Conservation (phyloP, 495 filamentous ascomycete species). For the Penicillium fimorum region DNA sequence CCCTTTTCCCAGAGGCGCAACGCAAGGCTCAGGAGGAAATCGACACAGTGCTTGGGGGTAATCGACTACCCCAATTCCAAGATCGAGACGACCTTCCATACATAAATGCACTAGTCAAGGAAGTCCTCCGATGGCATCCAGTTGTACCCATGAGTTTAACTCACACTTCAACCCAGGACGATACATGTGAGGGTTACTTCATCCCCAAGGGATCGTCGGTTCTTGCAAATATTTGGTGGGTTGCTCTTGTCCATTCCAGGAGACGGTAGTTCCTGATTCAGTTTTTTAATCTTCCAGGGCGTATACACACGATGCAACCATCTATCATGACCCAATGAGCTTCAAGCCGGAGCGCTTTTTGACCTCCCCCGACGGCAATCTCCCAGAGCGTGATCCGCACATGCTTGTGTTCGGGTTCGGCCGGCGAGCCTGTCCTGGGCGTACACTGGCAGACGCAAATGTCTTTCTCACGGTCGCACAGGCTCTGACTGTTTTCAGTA, state of each 20-base stretch:
- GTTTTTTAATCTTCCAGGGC: slow-evolving; percentile 18
- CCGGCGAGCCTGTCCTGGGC: slow-evolving; percentile 40
- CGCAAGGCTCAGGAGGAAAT: slow-evolving; percentile 56
- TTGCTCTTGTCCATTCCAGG: background rate
- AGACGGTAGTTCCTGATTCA: background rate
- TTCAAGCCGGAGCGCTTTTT: slow-evolving; percentile 41
- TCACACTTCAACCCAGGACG: slow-evolving; percentile 53
- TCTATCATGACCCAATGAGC: slow-evolving; percentile 19
- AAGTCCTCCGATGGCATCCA: slow-evolving; percentile 45
- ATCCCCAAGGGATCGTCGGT: slow-evolving; percentile 51
- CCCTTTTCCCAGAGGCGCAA: slow-evolving; percentile 46
- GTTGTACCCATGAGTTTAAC: slow-evolving; percentile 46
- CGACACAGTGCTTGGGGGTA: slow-evolving; percentile 46
- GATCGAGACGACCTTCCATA: slow-evolving; percentile 39
- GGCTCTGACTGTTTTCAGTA: slow-evolving; percentile 40
- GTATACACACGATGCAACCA: slow-evolving; percentile 28
- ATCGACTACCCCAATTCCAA: slow-evolving; percentile 22
- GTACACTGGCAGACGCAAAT: slow-evolving; percentile 33
- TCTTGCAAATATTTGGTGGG: slow-evolving; percentile 46
- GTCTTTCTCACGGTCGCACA: slow-evolving; percentile 36
- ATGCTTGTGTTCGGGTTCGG: slow-evolving; percentile 39
- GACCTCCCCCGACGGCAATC: slow-evolving; percentile 8
- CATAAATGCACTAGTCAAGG: slow-evolving; percentile 40
- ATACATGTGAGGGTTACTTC: slow-evolving; percentile 50
- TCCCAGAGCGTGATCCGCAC: slow-evolving; percentile 37